phyloP scores from a whole-genome alignment of 1,139 yeast genomes.

The Tardiomyces digboiensis region DNA sequence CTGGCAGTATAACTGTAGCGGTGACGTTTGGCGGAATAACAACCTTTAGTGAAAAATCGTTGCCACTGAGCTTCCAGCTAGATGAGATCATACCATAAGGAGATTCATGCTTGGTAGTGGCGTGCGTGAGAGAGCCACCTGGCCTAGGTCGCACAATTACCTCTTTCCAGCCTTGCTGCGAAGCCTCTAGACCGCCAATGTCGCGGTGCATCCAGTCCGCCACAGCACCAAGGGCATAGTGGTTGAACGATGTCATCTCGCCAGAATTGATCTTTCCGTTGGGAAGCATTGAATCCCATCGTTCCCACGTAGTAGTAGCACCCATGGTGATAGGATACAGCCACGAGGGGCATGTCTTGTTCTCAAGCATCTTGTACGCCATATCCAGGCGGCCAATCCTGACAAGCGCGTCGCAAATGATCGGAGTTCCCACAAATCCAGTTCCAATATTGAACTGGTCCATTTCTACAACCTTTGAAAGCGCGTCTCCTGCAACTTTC shows the following conservation, averaged over 20 bases:
- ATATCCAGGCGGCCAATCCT: constrained; percentile 10
- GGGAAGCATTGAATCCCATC: constrained; percentile 17
- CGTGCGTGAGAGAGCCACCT: not conserved
- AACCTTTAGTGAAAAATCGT: not conserved
- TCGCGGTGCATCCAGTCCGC: constrained; percentile 10
- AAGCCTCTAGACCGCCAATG: constrained; percentile 9
- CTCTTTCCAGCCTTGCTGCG: constrained; percentile 12
- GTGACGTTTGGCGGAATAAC: not conserved
- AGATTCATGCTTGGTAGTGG: not conserved
- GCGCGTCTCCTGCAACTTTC: constrained; percentile 10
- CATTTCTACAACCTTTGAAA: constrained; percentile 7
- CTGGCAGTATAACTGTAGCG: not conserved
- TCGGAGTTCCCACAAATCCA: constrained; percentile 18
- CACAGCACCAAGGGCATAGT: constrained; percentile 16
- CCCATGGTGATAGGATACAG: constrained; percentile 17
- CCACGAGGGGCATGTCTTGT: constrained; percentile 16
- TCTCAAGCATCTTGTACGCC: constrained; percentile 13
- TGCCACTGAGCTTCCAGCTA: constrained; percentile 4
- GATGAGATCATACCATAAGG: constrained; percentile 5
- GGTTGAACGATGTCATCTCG: constrained; percentile 17
- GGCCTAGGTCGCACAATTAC: not conserved
- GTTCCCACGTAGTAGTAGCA: constrained; percentile 17
- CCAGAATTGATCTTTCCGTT: constrained; percentile 16
- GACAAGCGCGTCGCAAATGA: constrained; percentile 11
- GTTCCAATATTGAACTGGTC: constrained; percentile 11